phyloP scores from a whole-genome alignment of 2,329 filamentous ascomycete genomes.

The Cercospora sesami region DNA sequence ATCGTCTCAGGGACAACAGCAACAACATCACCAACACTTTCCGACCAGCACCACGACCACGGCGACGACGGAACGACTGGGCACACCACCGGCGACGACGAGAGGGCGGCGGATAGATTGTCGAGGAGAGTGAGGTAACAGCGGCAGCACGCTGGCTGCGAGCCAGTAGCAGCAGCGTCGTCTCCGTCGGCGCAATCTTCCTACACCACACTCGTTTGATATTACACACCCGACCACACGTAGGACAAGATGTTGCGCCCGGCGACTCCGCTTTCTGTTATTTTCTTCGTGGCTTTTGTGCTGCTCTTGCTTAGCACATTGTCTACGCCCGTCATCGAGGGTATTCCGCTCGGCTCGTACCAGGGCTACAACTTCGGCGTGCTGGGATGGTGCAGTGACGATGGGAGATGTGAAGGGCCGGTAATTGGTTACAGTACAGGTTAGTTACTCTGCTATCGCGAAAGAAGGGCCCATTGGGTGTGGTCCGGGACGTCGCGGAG shows the following conservation, averaged over 20 bases:
- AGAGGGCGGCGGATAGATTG: background rate
- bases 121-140: background rate
- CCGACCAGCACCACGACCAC: background rate
- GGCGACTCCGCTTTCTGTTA: conserved; percentile 82
- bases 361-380: conserved; percentile 82
- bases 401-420: conserved; percentile 65
- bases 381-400: conserved; percentile 77
- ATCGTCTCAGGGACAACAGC: background rate
- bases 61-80: background rate
- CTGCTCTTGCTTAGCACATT: conserved; percentile 82
- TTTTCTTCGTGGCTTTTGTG: conserved; percentile 82
- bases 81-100: background rate
- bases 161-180: conserved; percentile 1
- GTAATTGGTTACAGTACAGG: conserved; percentile 83
- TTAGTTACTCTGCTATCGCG: conserved; percentile 49
- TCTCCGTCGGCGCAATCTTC: background rate
- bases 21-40: background rate
- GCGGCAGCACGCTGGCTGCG: conserved; percentile 6
- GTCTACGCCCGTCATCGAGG: conserved; percentile 85
- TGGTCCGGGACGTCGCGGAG: background rate
- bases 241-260: conserved; percentile 62
- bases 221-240: background rate
- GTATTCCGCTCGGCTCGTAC: conserved; percentile 78
- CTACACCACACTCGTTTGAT: conserved; percentile 16
- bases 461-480: background rate